phyloP scores from a whole-genome alignment of 2,329 filamentous ascomycete genomes.

The Colletotrichum lupini region DNA sequence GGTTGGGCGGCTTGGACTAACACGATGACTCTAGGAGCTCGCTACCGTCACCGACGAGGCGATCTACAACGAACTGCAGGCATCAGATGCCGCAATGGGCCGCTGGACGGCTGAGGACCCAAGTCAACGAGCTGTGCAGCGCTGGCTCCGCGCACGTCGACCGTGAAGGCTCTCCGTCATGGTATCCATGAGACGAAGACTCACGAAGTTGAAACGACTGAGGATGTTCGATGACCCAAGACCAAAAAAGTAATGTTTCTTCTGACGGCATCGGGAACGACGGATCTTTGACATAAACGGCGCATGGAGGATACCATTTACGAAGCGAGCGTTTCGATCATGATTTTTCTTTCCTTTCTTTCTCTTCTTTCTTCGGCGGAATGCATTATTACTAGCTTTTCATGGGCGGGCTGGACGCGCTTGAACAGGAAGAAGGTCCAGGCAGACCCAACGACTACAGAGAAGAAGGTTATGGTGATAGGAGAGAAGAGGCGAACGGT shows the following conservation, averaged over 20 bases:
- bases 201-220: neutral
- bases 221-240: neutral
- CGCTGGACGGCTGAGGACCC: conserved; percentile 74
- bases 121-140: conserved; percentile 64
- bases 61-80: conserved; percentile 66
- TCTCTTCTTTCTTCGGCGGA: neutral
- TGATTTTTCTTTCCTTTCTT: neutral
- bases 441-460: neutral
- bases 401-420: conserved; percentile 14
- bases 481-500: neutral
- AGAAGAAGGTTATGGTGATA: neutral
- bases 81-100: conserved; percentile 64
- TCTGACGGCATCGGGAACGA: neutral
- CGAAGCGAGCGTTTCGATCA: neutral
- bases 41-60: conserved; percentile 67
- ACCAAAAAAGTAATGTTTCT: neutral
- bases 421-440: neutral
- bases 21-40: conserved; percentile 60
- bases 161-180: conserved; percentile 5
- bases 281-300: conserved; percentile 18
- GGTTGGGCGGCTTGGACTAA: neutral
- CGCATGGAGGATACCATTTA: conserved; percentile 29
- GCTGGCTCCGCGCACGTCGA: conserved; percentile 65
- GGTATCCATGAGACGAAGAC: neutral
- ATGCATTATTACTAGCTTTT: neutral